Evolutionary conservation across 192 early-diverging fungal species (phyloP), one percentile per base, ranked within the genome.

Genomic region (Rhizophagus prolifer): DNA sequence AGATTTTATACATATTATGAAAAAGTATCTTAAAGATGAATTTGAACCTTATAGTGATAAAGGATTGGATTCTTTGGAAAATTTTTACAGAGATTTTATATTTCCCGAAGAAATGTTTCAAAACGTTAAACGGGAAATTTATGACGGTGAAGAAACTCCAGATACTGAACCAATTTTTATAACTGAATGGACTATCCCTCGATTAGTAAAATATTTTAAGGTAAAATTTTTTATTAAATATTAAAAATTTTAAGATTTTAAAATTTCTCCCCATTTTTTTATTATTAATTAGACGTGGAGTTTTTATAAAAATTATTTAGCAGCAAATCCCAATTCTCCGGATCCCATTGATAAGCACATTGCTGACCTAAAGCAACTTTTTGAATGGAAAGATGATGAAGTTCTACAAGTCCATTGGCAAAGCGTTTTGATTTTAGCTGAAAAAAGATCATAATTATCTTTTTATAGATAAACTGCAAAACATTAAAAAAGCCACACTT

Each of bases 281-380:
- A 0, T 8, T 8, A 31, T 30, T 25, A 14, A 19, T 54, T 31
- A 71, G 70, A 91, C 90, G 0, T 88, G 86, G 77, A 88, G 86
- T 10, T n/a, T 80, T 5, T 91, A 90, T 74, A 85, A 85, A 64
- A 90, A 80, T 63, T 91, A 81, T 65, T 12, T 67, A 16, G 1
- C 5, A 30, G 78, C 73, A 38, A 80, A 86, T 26, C 78, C 83
- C 31, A 70, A 85, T 75, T 63, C 78, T 0, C 71, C 70, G 3
- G 88, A 90, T 70, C 83, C 84, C 23, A 78, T 89, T 6, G 88
- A 90, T 65, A 25, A 63, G 50, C 78, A 79, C 14, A 74, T 88
- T 70, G 79, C 82, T 3, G 41, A 79, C 9, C 71, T 89, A 14
- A 30, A 74, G 44, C 16, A 73, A 19, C 50, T 77, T 50, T 73